phyloP scores from a whole-genome alignment of 352 stramenopile genomes.

The Phytopythium delawarense region DNA sequence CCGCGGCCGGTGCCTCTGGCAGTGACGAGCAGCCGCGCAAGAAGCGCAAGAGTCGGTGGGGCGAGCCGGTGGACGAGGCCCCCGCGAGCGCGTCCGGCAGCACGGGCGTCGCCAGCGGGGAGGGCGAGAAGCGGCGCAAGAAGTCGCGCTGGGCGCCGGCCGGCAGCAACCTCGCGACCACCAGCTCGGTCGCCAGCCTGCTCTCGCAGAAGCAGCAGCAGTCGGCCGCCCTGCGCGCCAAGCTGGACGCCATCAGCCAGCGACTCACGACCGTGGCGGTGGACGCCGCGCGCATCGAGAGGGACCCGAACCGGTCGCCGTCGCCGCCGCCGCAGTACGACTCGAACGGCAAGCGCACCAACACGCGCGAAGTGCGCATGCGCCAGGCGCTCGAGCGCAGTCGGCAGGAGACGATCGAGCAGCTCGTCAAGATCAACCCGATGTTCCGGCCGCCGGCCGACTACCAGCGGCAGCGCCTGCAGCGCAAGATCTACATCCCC shows the following conservation, averaged over 20 bases:
- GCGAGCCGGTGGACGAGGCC: constrained; percentile 45
- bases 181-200: constrained; percentile 41
- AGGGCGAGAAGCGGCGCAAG: constrained; percentile 62
- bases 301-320: constrained; percentile 88
- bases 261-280: constrained; percentile 74
- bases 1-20: constrained; percentile 3
- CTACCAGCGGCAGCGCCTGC: constrained; percentile 91
- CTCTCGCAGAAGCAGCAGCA: constrained; percentile 69
- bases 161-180: constrained; percentile 18
- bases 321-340: constrained; percentile 96
- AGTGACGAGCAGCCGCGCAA: constrained; percentile 59
- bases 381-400: constrained; percentile 87
- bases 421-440: constrained; percentile 95
- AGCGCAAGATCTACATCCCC: constrained; percentile 97
- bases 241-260: constrained; percentile 71
- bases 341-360: constrained; percentile 93
- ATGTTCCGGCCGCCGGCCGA: constrained; percentile 81
- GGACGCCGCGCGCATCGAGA: constrained; percentile 76
- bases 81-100: background rate
- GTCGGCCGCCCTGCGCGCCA: constrained; percentile 55
- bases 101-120: constrained; percentile 6
- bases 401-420: constrained; percentile 91
- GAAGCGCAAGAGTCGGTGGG: constrained; percentile 85
- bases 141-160: constrained; percentile 78
- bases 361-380: constrained; percentile 96